Conservation (phyloP, 202 grass and related monocot species). For the Zizania palustris region DNA sequence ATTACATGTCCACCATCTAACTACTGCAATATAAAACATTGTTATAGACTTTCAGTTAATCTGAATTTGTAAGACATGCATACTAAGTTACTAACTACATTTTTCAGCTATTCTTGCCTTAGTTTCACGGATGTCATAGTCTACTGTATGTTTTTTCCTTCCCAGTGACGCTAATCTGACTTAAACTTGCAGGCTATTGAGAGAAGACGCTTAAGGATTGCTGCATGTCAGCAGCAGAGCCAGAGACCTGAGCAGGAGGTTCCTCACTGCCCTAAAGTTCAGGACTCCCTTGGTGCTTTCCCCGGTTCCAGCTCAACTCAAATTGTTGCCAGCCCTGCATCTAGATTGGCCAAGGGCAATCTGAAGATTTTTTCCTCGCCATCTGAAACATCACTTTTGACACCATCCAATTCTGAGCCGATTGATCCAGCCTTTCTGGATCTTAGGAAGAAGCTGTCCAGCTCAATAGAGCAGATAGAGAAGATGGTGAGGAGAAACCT, state of each 20-base stretch:
- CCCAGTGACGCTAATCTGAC: conserved; percentile 18
- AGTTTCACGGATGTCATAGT: neutral
- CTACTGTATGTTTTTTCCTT: conserved; percentile 2
- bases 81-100: neutral
- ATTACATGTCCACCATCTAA: neutral
- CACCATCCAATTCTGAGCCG: conserved; percentile 30
- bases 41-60: neutral
- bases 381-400: conserved; percentile 43
- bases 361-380: conserved; percentile 36
- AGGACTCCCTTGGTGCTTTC: conserved; percentile 20
- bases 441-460: conserved; percentile 58
- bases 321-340: conserved; percentile 34
- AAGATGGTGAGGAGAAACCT: conserved; percentile 70
- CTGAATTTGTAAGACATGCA: neutral
- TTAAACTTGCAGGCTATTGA: conserved; percentile 57
- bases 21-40: neutral
- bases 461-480: conserved; percentile 82
- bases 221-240: conserved; percentile 43
- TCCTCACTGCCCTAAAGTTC: conserved; percentile 28
- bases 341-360: conserved; percentile 22
- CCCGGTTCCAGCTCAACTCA: conserved; percentile 41
- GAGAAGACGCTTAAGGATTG: conserved; percentile 57
- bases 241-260: conserved; percentile 23
- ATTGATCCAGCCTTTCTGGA: conserved; percentile 46
- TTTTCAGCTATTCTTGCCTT: conserved; percentile 8